Base-by-base conservation (phyloP, 2,329 filamentous ascomycete species). In the Hymenoscyphus occultus region DNA sequence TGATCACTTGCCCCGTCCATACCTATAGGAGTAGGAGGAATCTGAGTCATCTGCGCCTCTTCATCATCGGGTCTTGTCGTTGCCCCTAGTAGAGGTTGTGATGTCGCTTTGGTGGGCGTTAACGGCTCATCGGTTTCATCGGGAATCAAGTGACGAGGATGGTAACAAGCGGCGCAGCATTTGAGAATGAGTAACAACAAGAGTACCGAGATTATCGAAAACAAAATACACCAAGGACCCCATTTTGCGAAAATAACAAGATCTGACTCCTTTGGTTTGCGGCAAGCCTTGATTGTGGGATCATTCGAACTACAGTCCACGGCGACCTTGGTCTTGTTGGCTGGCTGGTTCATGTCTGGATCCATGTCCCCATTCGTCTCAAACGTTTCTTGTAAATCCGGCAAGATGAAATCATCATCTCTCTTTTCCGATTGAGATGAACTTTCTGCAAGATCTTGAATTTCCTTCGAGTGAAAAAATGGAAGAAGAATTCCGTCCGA, bases 1-100 rank as follows among this genome's bases (percentile, higher is more conserved):
- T 35, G 35, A 4, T 35, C 69, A 40, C 59, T 61, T 13, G 65
- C 51, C 39, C 65, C 69, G 64, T 71, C 69, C 32, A 69, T 39
- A 12, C 57, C 42, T 13, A 19, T 31, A 13, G 13, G 35, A 10
- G 39, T 16, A 54, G 40, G 16, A 39, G 48, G 42, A 19, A 40
- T 14, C n/a, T 40, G 45, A 35, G 28, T 31, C 32, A 45, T 63
- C 35, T 57, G 60, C n/a, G 16, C 40, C 56, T 66, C 67, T 56
- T 63, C 60, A 40, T 66, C 59, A 60, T 39, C 45, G 40, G 14
- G 35, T 31, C 54, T 57, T 57, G 54, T 13, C 14, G 54, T 16
- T 39, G 39, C 28, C 9, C n/a, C 56, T 14, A 57, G 31, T 5
- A 57, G 28, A 22, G 28, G 54, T 12, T 31, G 54, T 16, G 22